Conservation (phyloP, 441 rosid species). For the Gossypium schwendimanii region DNA sequence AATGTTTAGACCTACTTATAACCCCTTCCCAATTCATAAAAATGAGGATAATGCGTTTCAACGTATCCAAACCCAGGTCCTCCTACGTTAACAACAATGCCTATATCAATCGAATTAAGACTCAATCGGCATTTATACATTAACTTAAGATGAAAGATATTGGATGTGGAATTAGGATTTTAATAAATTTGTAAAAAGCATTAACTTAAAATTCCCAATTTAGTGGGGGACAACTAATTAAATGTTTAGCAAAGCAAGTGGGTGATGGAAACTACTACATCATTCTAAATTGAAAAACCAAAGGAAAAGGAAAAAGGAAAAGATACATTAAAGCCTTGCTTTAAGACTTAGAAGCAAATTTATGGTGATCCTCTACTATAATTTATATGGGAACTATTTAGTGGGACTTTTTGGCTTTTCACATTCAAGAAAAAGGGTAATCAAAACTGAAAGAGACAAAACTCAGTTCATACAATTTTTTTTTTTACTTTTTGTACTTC, state of each 20-base stretch:
- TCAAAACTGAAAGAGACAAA: not conserved
- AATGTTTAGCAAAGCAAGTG: slow-evolving; percentile 10
- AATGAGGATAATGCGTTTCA: no score
- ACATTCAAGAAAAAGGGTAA: not conserved
- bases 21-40: no score
- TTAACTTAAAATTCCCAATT: not conserved
- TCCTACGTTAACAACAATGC: no score
- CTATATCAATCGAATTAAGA: no score
- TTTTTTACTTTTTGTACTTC: no score
- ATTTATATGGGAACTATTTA: not conserved
- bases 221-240: slow-evolving; percentile 2
- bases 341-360: not conserved
- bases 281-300: not conserved
- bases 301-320: not conserved
- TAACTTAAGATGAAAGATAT: no score
- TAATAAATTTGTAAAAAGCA: not conserved
- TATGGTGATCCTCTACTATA: not conserved
- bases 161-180: no score
- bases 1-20: no score
- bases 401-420: slow-evolving; percentile 15
- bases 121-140: no score
- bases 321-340: slow-evolving; percentile 11
- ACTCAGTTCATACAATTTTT: not conserved
- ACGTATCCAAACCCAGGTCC: no score
- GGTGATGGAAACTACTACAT: not conserved